Percentiles rank a stretch among this genome's conserved stretches.
Evolutionary conservation across 75 land plant genomes (phyloP).

Genomic region (Cupressus sempervirens): DNA sequence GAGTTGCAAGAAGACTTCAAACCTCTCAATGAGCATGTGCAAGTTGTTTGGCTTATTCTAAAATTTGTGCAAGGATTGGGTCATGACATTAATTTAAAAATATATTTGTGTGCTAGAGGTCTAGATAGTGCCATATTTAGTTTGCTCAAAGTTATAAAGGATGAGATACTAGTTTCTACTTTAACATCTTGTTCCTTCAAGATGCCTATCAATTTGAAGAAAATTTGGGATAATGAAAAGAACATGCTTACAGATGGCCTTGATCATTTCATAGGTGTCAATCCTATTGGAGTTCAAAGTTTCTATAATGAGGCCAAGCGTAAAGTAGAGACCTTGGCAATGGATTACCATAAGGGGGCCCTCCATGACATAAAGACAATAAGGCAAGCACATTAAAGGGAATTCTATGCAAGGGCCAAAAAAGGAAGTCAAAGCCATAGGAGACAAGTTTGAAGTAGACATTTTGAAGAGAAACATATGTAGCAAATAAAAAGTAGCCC

Average conservation of each 20-base stretch:
- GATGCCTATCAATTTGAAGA: constrained; percentile 34
- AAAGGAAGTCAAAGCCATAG: no score
- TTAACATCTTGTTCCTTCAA: constrained; percentile 32
- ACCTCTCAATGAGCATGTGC: constrained; percentile 12
- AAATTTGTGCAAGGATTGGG: constrained; percentile 24
- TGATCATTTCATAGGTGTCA: not conserved
- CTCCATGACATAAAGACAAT: no score
- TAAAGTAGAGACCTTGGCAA: constrained; percentile 79
- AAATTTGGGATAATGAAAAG: constrained; percentile 3
- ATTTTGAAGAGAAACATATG: no score
- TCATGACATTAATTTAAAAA: constrained; percentile 27
- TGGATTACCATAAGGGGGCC: constrained; percentile 92
- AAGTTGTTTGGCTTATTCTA: constrained; percentile 26
- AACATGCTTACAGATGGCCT: not conserved
- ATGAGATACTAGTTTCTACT: constrained; percentile 34
- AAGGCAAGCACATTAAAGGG: no score
- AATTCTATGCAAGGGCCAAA: no score
- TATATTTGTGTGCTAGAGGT: not conserved
- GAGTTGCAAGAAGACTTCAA: constrained; percentile 13
- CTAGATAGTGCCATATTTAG: constrained; percentile 5
- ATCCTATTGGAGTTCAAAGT: constrained; percentile 79
- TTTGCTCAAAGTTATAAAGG: constrained; percentile 23
- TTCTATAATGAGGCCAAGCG: constrained; percentile 90
- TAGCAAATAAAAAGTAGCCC: no score
- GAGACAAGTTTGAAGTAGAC: no score